A percentile compares a stretch with the other conserved stretches of the same genome.
These are phyloP conservation scores for Trametes sanguinea DNA, from an alignment of 768 basidiomycete species.

Conservation along the genomic window DNA sequence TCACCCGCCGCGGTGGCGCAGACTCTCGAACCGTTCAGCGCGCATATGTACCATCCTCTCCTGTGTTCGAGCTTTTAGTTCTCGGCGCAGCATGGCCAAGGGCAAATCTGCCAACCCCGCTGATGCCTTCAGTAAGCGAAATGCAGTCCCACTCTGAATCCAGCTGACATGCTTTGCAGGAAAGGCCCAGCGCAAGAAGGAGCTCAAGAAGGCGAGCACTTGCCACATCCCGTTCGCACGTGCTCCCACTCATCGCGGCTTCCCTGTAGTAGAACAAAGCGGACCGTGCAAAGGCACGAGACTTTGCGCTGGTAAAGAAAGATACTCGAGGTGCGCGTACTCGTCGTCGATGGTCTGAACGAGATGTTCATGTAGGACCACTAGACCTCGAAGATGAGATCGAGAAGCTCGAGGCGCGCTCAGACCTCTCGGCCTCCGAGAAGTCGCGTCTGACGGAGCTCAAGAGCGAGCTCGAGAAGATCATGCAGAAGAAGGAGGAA, in stretches of 20 bases:
- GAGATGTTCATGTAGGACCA: not conserved
- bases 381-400: conserved; percentile 85
- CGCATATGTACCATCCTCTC: no score
- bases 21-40: not conserved
- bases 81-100: conserved; percentile 63
- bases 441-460: conserved; percentile 69
- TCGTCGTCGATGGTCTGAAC: not conserved
- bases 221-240: not conserved
- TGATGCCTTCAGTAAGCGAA: conserved; percentile 81
- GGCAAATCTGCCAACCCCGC: conserved; percentile 88
- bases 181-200: conserved; percentile 91
- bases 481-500: conserved; percentile 86
- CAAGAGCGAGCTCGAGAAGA: conserved; percentile 75
- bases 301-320: conserved; percentile 92
- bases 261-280: conserved; percentile 84
- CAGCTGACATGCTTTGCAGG: conserved; percentile 47
- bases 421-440: conserved; percentile 50
- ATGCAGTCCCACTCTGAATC: not conserved
- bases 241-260: not conserved
- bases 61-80: no score
- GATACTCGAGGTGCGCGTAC: conserved; percentile 72
- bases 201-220: conserved; percentile 83
- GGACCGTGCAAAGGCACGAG: conserved; percentile 75
- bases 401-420: conserved; percentile 55
- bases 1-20: conserved; percentile 3